A percentile compares a stretch with the other conserved stretches of the same genome.
Evolutionary conservation across 1,139 yeast species (phyloP).

Genomic region (Lodderomyces orthopsilosis): DNA sequence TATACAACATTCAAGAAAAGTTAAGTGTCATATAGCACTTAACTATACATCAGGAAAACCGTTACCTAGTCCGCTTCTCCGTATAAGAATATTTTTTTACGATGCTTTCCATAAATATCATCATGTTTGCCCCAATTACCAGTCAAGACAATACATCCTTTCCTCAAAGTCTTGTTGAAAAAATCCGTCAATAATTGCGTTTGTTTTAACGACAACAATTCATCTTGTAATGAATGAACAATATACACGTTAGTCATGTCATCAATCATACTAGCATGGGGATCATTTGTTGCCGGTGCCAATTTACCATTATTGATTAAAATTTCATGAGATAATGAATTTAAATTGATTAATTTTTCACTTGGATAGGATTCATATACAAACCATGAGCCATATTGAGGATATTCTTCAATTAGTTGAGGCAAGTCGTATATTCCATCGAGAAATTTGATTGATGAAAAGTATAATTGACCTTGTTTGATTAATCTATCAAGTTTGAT

Average conservation of each 20-base stretch:
- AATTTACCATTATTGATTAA: not conserved
- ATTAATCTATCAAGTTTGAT: not conserved
- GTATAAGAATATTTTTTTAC: slow-evolving; percentile 6
- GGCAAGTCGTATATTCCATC: slow-evolving; percentile 42
- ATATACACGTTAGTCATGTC: slow-evolving; percentile 14
- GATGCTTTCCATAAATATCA: slow-evolving; percentile 22
- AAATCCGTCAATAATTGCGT: slow-evolving; percentile 19
- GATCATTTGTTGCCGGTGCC: not conserved
- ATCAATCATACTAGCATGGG: slow-evolving; percentile 20
- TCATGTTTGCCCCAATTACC: slow-evolving; percentile 36
- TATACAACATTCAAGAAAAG: no score
- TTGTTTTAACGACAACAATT: slow-evolving; percentile 30
- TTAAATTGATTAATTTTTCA: slow-evolving; percentile 5
- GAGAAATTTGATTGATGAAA: slow-evolving; percentile 17
- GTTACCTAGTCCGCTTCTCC: not conserved
- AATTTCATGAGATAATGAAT: not conserved
- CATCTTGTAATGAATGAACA: slow-evolving; percentile 34
- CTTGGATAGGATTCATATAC: slow-evolving; percentile 33
- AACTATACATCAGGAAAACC: no score
- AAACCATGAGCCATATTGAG: slow-evolving; percentile 27
- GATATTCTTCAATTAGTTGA: slow-evolving; percentile 35
- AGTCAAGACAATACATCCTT: slow-evolving; percentile 9
- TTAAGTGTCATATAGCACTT: no score
- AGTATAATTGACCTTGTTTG: not conserved
- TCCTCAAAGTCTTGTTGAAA: slow-evolving; percentile 12